These are phyloP conservation scores for Carnegiea gigantea DNA, from an alignment of 179 eudicot genomes.

Conservation along the genomic window DNA sequence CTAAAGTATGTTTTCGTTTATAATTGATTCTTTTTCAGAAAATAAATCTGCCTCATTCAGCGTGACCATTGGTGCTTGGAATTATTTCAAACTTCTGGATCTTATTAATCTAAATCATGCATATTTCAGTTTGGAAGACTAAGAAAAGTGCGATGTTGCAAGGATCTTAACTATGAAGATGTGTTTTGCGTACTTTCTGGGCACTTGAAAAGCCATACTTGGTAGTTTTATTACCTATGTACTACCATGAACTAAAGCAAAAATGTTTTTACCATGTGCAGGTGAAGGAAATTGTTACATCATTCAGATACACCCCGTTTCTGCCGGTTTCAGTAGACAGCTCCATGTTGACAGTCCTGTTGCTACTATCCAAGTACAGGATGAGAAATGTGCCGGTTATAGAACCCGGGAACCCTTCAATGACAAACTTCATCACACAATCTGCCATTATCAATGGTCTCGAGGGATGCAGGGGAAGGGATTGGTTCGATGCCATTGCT, in stretches of 20 bases:
- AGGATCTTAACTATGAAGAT: no score
- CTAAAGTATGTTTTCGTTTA: conserved; percentile 47
- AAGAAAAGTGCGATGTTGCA: no score
- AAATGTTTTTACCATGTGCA: conserved; percentile 28
- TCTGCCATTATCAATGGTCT: conserved; percentile 85
- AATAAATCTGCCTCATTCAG: neutral
- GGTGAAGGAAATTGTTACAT: conserved; percentile 68
- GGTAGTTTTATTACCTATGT: no score
- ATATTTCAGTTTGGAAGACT: no score
- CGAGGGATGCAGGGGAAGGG: conserved; percentile 74
- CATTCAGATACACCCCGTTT: conserved; percentile 82
- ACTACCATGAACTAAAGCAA: neutral
- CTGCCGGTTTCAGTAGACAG: conserved; percentile 78
- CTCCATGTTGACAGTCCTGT: conserved; percentile 78
- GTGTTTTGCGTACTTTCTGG: no score
- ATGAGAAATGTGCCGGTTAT: conserved; percentile 90
- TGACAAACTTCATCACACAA: conserved; percentile 87
- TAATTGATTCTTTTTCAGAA: neutral
- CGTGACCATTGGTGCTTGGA: neutral
- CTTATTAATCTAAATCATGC: no score
- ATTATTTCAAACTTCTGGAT: neutral
- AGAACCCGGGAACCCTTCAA: conserved; percentile 60
- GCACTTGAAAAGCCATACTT: no score
- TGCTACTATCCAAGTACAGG: conserved; percentile 87
- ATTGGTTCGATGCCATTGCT: conserved; percentile 87